Base-by-base conservation (phyloP, 2,329 filamentous ascomycete genomes). In the Colletotrichum magnum region DNA sequence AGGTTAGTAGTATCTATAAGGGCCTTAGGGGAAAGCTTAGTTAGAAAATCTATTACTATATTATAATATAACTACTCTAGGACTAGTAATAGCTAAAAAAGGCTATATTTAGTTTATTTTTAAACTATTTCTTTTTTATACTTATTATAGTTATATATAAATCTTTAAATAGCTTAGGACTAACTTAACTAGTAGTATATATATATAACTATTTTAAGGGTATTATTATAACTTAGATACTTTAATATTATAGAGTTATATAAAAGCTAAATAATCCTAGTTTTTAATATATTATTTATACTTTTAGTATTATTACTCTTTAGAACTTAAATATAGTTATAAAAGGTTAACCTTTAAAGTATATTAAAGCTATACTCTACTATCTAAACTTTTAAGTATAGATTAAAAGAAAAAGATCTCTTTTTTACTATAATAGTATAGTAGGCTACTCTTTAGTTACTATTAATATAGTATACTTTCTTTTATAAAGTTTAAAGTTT, bases 101-200 rank as follows among this genome's bases (percentile, higher is more conserved):
- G 18, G n/a, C 18, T 50, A 24, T 24, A 51, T 66, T 50, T 64
- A 24, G 15, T 41, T 26, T 36, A 26, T 16, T 15, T 32, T 24
- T 66, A 56, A 41, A 43, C 32, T 58, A 64, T 43, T 64, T 45
- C 24, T 18, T 51, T 36, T 4, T 32, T 53, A 52, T 63, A 57
- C n/a, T n/a, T 47, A 57, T 56, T 41, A 39, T 28, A 32, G 32
- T 41, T 28, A 32, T 56, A 50, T 39, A 41, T 43, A 52, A 53
- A 52, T 12, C 45, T 26, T 10, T 15, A 26, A 28, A 24, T 50
- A 48, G 51, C 26, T 32, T 26, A 15, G 21, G 28, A 52, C 15
- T 39, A 53, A 9, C 45, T 12, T 45, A 21, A 7, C 21, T 41
- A 54, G n/a, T 36, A 54, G 21, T 51, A 39, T 26, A 26, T 48